These are phyloP conservation scores for Camelina neglecta DNA, from an alignment of 345 rosid species.

Conservation along the genomic window DNA sequence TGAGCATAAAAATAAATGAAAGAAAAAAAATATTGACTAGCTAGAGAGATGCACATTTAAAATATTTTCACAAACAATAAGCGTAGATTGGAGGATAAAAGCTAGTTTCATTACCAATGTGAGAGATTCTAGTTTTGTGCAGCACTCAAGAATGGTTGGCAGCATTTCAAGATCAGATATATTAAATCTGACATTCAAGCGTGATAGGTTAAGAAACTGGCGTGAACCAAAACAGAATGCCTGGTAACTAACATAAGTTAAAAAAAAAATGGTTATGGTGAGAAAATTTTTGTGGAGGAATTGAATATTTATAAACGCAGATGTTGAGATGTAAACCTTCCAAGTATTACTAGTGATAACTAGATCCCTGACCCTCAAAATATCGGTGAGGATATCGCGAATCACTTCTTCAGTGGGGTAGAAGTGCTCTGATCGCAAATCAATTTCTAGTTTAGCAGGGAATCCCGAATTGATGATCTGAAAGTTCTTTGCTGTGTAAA, in stretches of 20 bases:
- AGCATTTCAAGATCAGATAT: background rate
- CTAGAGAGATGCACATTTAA: background rate
- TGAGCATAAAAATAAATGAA: no score
- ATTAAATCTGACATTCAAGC: background rate
- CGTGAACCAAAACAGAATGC: background rate
- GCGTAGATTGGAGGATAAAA: background rate
- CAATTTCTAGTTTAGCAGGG: background rate
- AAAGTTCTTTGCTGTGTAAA: background rate
- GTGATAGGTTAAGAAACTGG: background rate
- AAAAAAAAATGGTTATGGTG: background rate
- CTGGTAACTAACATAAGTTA: background rate
- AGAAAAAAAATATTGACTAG: background rate
- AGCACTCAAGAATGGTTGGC: background rate
- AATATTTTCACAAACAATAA: background rate
- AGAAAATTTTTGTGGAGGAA: background rate
- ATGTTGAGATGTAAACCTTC: conserved; percentile 16
- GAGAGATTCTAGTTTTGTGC: background rate
- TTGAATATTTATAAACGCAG: background rate
- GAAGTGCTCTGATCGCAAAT: background rate
- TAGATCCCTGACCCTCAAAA: background rate
- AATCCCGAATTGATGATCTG: background rate
- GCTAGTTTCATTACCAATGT: background rate
- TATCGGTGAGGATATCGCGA: background rate
- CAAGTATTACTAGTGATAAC: background rate
- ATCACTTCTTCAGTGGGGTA: background rate